Base-by-base conservation (phyloP, 2,329 filamentous ascomycete species). In the Fusarium longipes region DNA sequence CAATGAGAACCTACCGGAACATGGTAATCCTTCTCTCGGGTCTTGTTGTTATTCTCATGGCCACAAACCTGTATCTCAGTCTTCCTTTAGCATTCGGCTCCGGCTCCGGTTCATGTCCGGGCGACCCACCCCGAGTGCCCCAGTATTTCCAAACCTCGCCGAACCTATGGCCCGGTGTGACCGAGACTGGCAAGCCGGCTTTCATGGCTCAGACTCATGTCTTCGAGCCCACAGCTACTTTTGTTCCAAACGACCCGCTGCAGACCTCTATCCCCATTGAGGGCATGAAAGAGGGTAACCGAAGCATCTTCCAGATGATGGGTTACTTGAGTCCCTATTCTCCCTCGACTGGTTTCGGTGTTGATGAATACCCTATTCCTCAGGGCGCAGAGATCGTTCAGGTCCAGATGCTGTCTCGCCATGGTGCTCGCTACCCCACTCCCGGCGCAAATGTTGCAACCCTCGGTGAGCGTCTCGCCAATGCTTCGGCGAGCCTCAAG, bases 341-440 rank as follows among this genome's bases (percentile, higher is more conserved):
- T 63, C 88, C 90, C 0, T 88, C 89, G 55, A 86, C 89, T 0
- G 91, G 91, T 2, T 93, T 93, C 66, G 91, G 91, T 4, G 89
- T 92, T 1, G 81, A 90, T 17, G 91, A 94, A 77, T 91, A 90
- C 70, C 82, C 90, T 5, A 76, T 92, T 17, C 91, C 90, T 1
- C 76, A 81, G 8, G 90, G 87, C 14, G 86, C 90, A 0, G 87
- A 90, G 58, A 91, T 93, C 48, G 81, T 89, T 27, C 89, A 92
- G 79, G 80, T 93, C 20, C 85, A 86, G 79, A 89, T 93, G 87
- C 81, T 93, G 6, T 90, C 89, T 14, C 86, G 91, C 2, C 91
- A 93, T 74, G 91, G 91, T 10, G 84, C 89, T 36, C 84, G 91
- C 15, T 94, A 93, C 76, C 91, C 91, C 0, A 91, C 91, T 4